Percentiles rank a stretch among this genome's conserved stretches.
These are phyloP conservation scores for Iris pallida DNA, from an alignment of 116 monocot species.

Conservation along the genomic window DNA sequence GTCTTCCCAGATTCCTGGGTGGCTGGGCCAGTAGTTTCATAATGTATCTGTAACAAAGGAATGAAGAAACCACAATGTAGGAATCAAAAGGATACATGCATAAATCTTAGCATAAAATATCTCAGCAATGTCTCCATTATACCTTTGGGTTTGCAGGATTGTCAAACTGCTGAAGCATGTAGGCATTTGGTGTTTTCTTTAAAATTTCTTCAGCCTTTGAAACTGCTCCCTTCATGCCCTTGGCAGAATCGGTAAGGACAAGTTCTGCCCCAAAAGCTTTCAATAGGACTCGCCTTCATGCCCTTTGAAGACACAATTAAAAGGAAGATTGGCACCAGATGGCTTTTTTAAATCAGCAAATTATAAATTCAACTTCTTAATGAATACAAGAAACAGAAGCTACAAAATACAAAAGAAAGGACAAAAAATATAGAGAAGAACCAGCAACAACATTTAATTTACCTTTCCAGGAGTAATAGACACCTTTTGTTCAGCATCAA, in stretches of 20 bases:
- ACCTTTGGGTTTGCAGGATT: slow-evolving; percentile 29
- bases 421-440: too few species aligned
- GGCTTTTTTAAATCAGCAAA: too few species aligned
- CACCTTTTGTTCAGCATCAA: slow-evolving; percentile 78
- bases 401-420: too few species aligned
- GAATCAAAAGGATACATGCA: neutral
- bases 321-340: slow-evolving; percentile 25
- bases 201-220: slow-evolving; percentile 31
- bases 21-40: slow-evolving; percentile 85
- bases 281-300: slow-evolving; percentile 21
- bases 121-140: neutral
- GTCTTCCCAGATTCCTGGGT: slow-evolving; percentile 99
- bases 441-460: too few species aligned
- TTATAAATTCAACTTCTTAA: too few species aligned
- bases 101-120: neutral
- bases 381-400: too few species aligned
- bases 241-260: slow-evolving; percentile 27
- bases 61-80: neutral
- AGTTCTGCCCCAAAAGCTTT: slow-evolving; percentile 38
- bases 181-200: slow-evolving; percentile 23
- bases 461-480: slow-evolving; percentile 88
- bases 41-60: slow-evolving; percentile 50
- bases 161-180: slow-evolving; percentile 32
- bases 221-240: slow-evolving; percentile 38
- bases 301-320: slow-evolving; percentile 21